Conservation (phyloP, 257 asterid species). For the Solanum okadae region DNA sequence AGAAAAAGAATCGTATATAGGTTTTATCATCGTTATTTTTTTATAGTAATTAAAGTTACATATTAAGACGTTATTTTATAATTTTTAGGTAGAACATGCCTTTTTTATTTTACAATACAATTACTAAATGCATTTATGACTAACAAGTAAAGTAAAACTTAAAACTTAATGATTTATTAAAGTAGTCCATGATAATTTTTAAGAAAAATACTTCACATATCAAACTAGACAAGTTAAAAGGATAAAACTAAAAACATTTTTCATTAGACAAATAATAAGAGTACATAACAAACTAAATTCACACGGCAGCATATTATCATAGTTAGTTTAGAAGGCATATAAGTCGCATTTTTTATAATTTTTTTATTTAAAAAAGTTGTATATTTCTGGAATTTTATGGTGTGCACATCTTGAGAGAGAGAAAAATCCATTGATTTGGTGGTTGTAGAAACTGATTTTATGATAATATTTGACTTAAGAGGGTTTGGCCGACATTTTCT, state of each 20-base stretch:
- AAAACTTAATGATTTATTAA: not conserved
- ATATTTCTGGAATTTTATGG: not conserved
- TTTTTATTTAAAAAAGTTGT: not conserved
- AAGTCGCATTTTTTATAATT: no score
- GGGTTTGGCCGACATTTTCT: not conserved
- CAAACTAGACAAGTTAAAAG: not conserved
- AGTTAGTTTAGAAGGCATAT: not conserved
- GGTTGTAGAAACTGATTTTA: not conserved
- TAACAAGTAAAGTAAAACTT: not conserved
- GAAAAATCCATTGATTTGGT: not conserved
- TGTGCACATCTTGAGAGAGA: not conserved
- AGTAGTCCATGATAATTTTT: not conserved
- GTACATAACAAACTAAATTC: no score
- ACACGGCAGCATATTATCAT: not conserved
- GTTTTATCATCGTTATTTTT: not conserved
- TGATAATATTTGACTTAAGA: not conserved
- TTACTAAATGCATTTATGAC: not conserved
- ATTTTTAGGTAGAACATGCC: not conserved
- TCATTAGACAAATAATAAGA: not conserved
- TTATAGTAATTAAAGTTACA: not conserved
- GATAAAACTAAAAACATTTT: not conserved
- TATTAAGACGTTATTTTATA: not conserved
- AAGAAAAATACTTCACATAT: not conserved
- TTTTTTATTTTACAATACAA: not conserved
- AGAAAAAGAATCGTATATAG: not conserved